These are phyloP conservation scores for Nigrospora oryzae DNA, from an alignment of 2,329 filamentous ascomycete species.

Conservation along the genomic window DNA sequence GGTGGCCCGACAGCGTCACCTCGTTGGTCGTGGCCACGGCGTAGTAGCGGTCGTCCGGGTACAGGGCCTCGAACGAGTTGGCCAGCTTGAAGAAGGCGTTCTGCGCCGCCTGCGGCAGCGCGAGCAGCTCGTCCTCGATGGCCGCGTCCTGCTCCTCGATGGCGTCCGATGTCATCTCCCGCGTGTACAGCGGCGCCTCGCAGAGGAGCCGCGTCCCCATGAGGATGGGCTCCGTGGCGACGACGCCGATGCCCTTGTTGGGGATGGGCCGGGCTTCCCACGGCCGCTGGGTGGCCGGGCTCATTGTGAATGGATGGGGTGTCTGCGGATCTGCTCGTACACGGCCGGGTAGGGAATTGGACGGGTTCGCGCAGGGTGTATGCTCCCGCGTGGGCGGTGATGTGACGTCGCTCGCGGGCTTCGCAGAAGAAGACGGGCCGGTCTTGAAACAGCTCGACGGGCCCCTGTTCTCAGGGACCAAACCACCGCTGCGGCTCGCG, in stretches of 20 bases:
- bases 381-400: not conserved
- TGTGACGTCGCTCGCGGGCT: no score
- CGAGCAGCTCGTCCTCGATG: not conserved
- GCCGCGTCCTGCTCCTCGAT: not conserved
- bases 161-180: not conserved
- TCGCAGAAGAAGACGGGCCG: no score
- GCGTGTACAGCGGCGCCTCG: not conserved
- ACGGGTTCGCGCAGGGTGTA: not conserved
- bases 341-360: no score
- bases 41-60: not conserved
- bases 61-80: not conserved
- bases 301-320: not conserved
- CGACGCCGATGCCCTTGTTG: not conserved
- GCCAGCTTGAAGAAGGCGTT: not conserved
- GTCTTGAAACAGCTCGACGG: no score
- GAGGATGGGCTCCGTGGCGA: not conserved
- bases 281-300: not conserved
- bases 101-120: not conserved
- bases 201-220: not conserved
- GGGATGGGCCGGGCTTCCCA: not conserved
- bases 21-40: constrained; percentile 2
- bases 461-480: no score
- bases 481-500: no score
- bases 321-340: not conserved
- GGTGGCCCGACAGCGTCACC: not conserved